These are phyloP conservation scores for Panicum hallii DNA, from an alignment of 202 grass and related monocot species.

Conservation along the genomic window DNA sequence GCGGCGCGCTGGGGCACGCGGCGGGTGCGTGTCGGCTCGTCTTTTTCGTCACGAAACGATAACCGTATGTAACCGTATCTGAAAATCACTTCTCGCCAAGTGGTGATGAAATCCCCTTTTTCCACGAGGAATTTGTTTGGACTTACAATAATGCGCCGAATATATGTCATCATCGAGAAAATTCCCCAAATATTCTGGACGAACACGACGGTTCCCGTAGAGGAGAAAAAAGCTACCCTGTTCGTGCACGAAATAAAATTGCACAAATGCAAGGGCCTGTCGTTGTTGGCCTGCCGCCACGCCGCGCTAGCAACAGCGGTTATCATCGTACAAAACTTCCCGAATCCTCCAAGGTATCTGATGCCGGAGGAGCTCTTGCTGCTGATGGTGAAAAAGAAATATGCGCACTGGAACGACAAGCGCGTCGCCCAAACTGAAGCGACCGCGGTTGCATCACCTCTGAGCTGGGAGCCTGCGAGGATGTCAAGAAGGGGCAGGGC, in stretches of 20 bases:
- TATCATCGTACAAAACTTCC: slow-evolving; percentile 24
- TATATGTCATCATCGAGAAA: slow-evolving; percentile 10
- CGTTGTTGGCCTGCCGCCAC: slow-evolving; percentile 20
- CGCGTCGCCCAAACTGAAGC: neutral
- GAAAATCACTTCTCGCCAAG: too few species aligned
- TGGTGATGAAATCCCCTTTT: neutral
- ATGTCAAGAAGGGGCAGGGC: slow-evolving; percentile 29
- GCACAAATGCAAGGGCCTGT: slow-evolving; percentile 17
- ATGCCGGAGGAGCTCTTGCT: neutral
- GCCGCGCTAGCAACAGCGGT: neutral
- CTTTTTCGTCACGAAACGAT: neutral
- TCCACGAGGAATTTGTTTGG: neutral
- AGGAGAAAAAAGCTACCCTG: neutral
- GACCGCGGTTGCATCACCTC: neutral
- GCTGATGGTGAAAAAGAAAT: slow-evolving; percentile 37
- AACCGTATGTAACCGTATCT: too few species aligned
- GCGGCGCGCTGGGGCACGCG: slow-evolving; percentile 31
- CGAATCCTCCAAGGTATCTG: slow-evolving; percentile 55
- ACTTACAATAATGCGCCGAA: slow-evolving; percentile 1
- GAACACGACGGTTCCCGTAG: neutral
- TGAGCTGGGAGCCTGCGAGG: neutral
- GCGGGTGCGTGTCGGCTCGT: slow-evolving; percentile 39
- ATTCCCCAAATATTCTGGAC: slow-evolving; percentile 50
- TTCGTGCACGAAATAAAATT: slow-evolving; percentile 21
- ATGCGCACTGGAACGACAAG: slow-evolving; percentile 37